Percentiles rank a stretch among this genome's conserved stretches.
These are phyloP conservation scores for Peterozyma xylosa DNA, from an alignment of 805 yeast genomes.

Conservation along the genomic window DNA sequence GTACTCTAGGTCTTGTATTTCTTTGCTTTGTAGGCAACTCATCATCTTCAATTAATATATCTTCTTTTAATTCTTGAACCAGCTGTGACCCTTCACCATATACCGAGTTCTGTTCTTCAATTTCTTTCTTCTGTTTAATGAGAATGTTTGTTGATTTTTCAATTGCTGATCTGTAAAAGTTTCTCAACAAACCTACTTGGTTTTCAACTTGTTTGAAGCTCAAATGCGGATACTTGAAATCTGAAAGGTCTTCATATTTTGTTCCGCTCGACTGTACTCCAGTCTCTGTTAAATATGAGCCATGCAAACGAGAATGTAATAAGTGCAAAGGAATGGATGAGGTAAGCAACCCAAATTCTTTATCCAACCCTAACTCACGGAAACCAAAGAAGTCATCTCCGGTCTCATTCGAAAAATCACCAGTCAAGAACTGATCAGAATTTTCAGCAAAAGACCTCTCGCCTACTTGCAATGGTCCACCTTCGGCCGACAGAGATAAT, in stretches of 20 bases:
- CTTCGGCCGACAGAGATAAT: conserved; percentile 41
- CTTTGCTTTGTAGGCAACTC: conserved; percentile 76
- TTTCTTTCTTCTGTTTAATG: conserved; percentile 34
- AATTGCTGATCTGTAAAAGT: conserved; percentile 38
- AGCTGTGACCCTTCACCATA: conserved; percentile 15
- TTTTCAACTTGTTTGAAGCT: conserved; percentile 40
- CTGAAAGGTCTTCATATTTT: conserved; percentile 61
- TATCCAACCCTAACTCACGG: conserved; percentile 86
- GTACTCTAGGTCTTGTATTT: conserved; percentile 69
- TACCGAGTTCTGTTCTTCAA: conserved; percentile 16
- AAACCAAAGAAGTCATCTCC: conserved; percentile 99
- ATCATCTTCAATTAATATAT: conserved; percentile 66
- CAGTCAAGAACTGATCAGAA: conserved; percentile 89
- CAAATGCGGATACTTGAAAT: conserved; percentile 44
- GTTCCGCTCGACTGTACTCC: conserved; percentile 37
- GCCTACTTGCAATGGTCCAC: conserved; percentile 19
- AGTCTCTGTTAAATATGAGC: conserved; percentile 35
- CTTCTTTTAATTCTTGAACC: neutral
- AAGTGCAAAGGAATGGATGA: conserved; percentile 86
- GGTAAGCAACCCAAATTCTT: conserved; percentile 79
- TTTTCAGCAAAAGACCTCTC: conserved; percentile 82
- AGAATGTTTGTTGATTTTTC: conserved; percentile 33
- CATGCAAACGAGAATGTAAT: conserved; percentile 67
- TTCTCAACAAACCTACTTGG: conserved; percentile 52
- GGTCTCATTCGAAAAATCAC: conserved; percentile 86